Percentiles rank a stretch among this genome's conserved stretches.
phyloP scores from a whole-genome alignment of 371 early-diverging fungal genomes.

The Choanephora cucurbitarum region DNA sequence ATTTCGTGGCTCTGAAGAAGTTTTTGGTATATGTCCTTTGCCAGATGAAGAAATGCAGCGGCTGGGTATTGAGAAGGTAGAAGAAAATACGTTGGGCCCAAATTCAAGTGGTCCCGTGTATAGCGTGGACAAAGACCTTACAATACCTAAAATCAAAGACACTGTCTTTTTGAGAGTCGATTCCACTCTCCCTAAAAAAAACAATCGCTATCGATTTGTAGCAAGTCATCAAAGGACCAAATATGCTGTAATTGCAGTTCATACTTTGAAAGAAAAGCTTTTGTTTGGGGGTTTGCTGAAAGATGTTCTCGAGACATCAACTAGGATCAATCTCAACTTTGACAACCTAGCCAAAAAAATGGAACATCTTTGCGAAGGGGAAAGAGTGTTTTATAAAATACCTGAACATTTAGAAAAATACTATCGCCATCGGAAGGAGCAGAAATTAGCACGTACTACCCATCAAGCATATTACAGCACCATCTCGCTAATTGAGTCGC shows the following conservation, averaged over 20 bases:
- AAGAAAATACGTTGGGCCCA: not conserved
- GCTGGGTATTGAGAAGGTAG: not conserved
- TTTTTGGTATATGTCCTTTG: slow-evolving; percentile 1
- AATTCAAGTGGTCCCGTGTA: no score
- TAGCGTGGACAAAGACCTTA: not conserved
- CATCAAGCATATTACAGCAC: not conserved
- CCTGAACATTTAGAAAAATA: not conserved
- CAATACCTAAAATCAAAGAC: not conserved
- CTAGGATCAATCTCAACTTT: not conserved
- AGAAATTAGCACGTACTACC: not conserved
- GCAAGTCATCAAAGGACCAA: not conserved
- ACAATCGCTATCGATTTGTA: not conserved
- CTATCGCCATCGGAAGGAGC: not conserved
- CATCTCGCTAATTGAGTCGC: not conserved
- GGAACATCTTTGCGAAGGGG: not conserved
- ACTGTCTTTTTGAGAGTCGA: not conserved
- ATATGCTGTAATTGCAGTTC: slow-evolving; percentile 2
- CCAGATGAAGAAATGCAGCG: not conserved
- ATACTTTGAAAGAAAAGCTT: not conserved
- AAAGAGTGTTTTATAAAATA: not conserved
- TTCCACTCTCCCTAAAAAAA: not conserved
- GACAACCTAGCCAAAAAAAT: not conserved
- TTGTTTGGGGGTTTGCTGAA: not conserved
- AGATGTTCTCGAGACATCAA: no score
- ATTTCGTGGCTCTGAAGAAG: not conserved